Base-by-base conservation (phyloP, 345 rosid species). In the Citrus maxima region DNA sequence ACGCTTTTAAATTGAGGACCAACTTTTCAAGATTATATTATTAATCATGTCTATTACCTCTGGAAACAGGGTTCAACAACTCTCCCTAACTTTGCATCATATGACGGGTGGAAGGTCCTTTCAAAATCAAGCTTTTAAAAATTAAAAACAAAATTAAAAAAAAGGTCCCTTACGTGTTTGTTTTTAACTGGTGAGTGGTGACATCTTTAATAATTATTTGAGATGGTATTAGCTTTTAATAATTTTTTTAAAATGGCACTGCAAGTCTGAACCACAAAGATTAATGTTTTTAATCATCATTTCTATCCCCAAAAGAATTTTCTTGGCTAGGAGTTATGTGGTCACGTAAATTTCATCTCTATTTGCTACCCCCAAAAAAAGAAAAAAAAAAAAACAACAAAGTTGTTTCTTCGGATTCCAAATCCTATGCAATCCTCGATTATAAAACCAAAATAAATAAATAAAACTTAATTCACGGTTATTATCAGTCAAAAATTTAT, bases 391-490 rank as follows among this genome's bases (percentile, higher is more conserved):
- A 34, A 1, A 34, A 34, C 6, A 35, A 5, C 37, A 35, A 35
- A 35, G 70, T 65, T 51, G 21, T 65, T 12, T 46, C 72, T 19
- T 65, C 5, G 71, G 72, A 65, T 75, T 64, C 63, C 78, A 65
- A 63, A 75, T 62, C 40, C 78, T 60, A 42, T 18, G 70, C 70
- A 19, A 61, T 28, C 3, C 18, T 63, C 10, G 6, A 14, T 63
- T 63, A 13, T 28, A 4, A 46, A 13, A 46, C 5, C 18, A 46
- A 46, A 13, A 46, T 46, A 3, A 46, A 46, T 3, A 46, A 13
- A 46, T 12, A 46, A 46, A 12, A 46, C 51, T 13, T 46, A 46
- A 12, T 46, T 46, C 51, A 3, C 51, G 18, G 5, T 46, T 46
- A 12, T 12, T 13, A 12, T 46, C 16, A 3, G 51, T 46, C 0